A percentile compares a stretch with the other conserved stretches of the same genome.
Evolutionary conservation across 305 asterid genomes (phyloP).

Genomic region (Salvia sclarea): DNA sequence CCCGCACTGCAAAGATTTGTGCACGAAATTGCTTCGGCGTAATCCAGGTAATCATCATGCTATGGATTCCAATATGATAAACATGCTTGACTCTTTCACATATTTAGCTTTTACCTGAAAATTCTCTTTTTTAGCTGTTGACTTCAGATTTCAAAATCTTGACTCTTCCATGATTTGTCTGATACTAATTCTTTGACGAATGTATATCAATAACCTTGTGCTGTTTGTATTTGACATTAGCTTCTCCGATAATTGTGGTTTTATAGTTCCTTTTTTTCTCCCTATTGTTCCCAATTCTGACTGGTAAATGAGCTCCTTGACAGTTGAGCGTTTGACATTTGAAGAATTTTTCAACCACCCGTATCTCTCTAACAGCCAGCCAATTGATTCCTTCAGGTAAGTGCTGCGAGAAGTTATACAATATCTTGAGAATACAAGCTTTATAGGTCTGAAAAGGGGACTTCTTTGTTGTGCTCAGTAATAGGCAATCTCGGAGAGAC

Average conservation of each 20-base stretch:
- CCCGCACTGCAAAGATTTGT: conserved; percentile 74
- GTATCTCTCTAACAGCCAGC: conserved; percentile 63
- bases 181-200: conserved; percentile 13
- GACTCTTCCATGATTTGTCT: background rate
- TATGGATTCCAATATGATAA: conserved; percentile 13
- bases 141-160: conserved; percentile 23
- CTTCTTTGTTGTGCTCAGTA: conserved; percentile 41
- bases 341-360: conserved; percentile 95
- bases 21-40: conserved; percentile 80
- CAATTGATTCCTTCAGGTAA: conserved; percentile 59
- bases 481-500: conserved; percentile 49
- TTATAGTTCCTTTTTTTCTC: background rate
- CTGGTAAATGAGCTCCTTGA: conserved; percentile 28
- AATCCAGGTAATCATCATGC: conserved; percentile 67
- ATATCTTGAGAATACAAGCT: conserved; percentile 29
- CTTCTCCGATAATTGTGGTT: background rate
- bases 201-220: background rate
- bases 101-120: conserved; percentile 15
- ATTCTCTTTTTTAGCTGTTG: conserved; percentile 8
- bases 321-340: conserved; percentile 95
- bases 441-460: conserved; percentile 21
- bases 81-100: conserved; percentile 4
- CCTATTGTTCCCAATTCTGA: conserved; percentile 15
- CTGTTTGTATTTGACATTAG: conserved; percentile 19
- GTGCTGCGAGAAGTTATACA: conserved; percentile 23